Evolutionary conservation across 2,329 filamentous ascomycete genomes (phyloP), one percentile per base, ranked within the genome.

Genomic region (Corniculantispora saksenae): DNA sequence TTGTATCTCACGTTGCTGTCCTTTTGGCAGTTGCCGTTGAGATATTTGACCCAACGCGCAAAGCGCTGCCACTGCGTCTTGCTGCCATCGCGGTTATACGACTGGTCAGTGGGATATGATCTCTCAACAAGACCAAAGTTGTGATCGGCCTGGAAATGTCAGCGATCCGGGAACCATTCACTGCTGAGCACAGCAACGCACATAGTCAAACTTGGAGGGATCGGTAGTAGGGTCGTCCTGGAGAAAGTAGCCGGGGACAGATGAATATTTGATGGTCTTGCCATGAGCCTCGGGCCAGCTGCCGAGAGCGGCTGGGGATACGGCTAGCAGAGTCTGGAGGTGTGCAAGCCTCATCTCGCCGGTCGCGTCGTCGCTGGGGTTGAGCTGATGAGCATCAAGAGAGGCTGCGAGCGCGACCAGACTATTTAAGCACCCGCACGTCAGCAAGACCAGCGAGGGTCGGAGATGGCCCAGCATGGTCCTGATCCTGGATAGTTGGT

Each of bases 81-180:
- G 66, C 76, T 71, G 23, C 76, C 75, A 19, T 76, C 68, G 55
- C 75, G 71, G 55, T 80, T 75, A 61, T 79, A 75, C 51, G 72
- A 72, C 48, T 73, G 69, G 69, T 90, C 87, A 1, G 82, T 85
- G 7, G 84, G 79, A 72, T 91, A 91, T 1, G 82, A 82, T 56
- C 83, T 83, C 70, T 89, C 83, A 67, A 91, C 82, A 25, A 92
- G 80, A 32, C 89, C 90, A 71, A 90, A 89, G 77, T 90, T 91
- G 64, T 78, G 79, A 35, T 81, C 76, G 29, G 83, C 85, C 86
- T 90, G 65, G 23, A 57, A 53, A 32, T 29, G 21, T 53, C 21
- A 17, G 38, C 17, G 2, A 19, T 10, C 3, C 12, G 15, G 9
- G 32, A n/a, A n/a, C n/a, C n/a, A n/a, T 12, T 10, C 32, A 19